Evolutionary conservation across 1,139 yeast genomes (phyloP), one percentile per base, ranked within the genome.

Genomic region (Hanseniaspora uvarum): DNA sequence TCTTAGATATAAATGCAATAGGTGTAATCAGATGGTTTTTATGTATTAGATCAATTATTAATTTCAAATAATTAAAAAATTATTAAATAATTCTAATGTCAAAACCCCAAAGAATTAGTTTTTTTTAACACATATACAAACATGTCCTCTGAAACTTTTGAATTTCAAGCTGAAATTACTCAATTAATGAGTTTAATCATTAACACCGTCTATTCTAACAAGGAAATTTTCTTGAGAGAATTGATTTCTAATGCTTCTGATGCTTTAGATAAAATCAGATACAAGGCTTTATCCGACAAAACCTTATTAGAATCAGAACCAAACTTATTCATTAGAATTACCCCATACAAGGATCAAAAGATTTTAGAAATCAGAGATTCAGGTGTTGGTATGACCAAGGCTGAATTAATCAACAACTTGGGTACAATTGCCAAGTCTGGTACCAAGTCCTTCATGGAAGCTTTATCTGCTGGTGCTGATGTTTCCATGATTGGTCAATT

Each of bases 381-480:
- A 58, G 99, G 99, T 88, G 88, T 94, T 68, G 99, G 99, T 87
- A 88, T 92, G 95, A 94, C 99, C 75, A 94, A 94, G 79, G 94
- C 96, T 63, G 99, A 94, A 70, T 80, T 94, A 72, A 94, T 94
- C 69, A 94, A 94, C 83, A 94, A 94, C 79, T 86, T 94, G 74
- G 99, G 99, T 83, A 92, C 98, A 63, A 94, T 94, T 70, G 98
- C 99, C 70, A 94, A 92, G 78, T 94, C 98, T 62, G 99, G 98
- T 77, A 94, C 99, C 67, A 94, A 94, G 79, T 86, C 95, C 63
- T 94, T 94, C 73, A 92, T 94, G 98, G 98, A 94, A 77, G 98
- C 98, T 63, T 80, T 92, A 64, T 83, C 95, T 63, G 96, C 96
- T 62, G 99, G 99, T 77, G 98, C 98, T 61, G 99, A 94, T 73